phyloP scores from a whole-genome alignment of 2,329 filamentous ascomycete genomes.

The Arthroderma sp. region DNA sequence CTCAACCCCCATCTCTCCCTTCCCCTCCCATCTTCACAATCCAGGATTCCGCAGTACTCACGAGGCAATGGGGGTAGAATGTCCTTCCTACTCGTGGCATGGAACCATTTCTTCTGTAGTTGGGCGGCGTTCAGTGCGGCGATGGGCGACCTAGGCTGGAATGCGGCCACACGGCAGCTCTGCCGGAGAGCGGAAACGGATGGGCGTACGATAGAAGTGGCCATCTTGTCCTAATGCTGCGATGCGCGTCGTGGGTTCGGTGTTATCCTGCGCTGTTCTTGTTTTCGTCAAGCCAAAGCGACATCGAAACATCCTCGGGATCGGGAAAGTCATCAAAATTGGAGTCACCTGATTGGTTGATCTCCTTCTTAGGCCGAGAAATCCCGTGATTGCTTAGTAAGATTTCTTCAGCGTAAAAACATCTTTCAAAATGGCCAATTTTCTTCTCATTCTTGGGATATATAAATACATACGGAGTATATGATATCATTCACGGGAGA shows the following conservation, averaged over 20 bases:
- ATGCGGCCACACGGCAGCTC: constrained; percentile 18
- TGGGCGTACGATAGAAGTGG: constrained; percentile 29
- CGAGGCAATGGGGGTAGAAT: constrained; percentile 78
- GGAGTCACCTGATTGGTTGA: constrained; percentile 12
- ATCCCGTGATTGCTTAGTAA: constrained; percentile 12
- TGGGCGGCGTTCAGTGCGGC: constrained; percentile 14
- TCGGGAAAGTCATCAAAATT: constrained; percentile 14
- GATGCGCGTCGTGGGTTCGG: neutral
- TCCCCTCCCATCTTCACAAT: neutral
- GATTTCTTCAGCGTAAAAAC: neutral
- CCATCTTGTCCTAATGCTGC: constrained; percentile 21
- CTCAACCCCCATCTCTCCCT: neutral
- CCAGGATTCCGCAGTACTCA: constrained; percentile 38
- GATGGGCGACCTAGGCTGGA: constrained; percentile 17
- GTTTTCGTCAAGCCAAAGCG: neutral
- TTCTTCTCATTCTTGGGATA: too few relatives aligned
- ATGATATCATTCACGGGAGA: too few relatives aligned
- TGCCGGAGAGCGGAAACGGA: constrained; percentile 27
- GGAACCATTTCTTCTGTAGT: constrained; percentile 47
- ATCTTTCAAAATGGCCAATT: too few relatives aligned
- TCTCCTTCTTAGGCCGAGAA: constrained; percentile 9
- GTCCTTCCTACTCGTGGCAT: constrained; percentile 62
- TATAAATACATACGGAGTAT: too few relatives aligned
- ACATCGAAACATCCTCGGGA: constrained; percentile 14
- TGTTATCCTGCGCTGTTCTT: neutral